Evolutionary conservation across 2,329 filamentous ascomycete genomes (phyloP), one percentile per base, ranked within the genome.

Genomic region (Pyrenochaeta sp.): DNA sequence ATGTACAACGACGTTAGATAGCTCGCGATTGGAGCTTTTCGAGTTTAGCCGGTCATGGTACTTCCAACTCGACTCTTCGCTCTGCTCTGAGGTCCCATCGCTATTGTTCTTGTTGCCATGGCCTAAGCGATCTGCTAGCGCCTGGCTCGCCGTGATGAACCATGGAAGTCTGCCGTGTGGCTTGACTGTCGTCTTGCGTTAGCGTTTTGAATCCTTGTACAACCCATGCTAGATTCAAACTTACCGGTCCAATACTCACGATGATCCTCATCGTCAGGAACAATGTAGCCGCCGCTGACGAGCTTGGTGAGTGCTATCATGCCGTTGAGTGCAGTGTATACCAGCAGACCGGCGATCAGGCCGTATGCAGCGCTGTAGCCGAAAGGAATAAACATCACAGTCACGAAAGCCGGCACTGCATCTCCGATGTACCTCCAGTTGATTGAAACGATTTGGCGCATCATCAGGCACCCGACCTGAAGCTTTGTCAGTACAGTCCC

Each of bases 341-440:
- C 82, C 64, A 88, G 78, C 53, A 95, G 85, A 22, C 90, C 89
- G 3, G 83, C 88, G 57, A 95, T 95, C 11, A 96, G 78, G 31
- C 90, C 90, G 63, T 95, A 89, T 9, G 90, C 89, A 60, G 94
- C 93, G 41, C 86, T 90, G 76, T 94, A 96, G 4, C 88, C 89
- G 73, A 95, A 94, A 0, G 90, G 90, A 86, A 95, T 95, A 55
- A 92, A 78, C 54, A 86, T 84, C 51, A 96, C 85, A 29, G 88
- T 91, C 23, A 95, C 77, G 69, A 95, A 95, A 3, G 90, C 89
- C 0, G 90, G 90, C 7, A 96, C 78, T 2, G 88, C 86, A 67
- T 96, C 90, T 36, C 90, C 89, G 44, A 90, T 80, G 71, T 96
- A 95, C 26, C 78, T 77, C 90, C 90, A 96, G 75, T 96, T 96